A percentile compares a stretch with the other conserved stretches of the same genome.
phyloP scores from a whole-genome alignment of 441 rosid genomes.

The Gossypium lobatum region DNA sequence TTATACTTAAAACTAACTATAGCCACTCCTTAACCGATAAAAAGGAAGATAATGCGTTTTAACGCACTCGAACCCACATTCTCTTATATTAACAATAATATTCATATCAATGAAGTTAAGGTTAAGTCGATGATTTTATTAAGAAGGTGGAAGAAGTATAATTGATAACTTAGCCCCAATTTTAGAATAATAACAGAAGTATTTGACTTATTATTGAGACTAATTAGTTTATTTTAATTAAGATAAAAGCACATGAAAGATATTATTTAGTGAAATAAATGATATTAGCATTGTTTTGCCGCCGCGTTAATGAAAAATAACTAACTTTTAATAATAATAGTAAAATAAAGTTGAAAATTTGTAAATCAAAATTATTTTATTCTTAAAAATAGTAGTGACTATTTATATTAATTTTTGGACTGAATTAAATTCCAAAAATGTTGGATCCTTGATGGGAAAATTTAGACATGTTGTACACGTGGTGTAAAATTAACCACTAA shows the following conservation, averaged over 20 bases:
- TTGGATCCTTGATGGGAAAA: background rate
- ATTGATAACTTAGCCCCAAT: background rate
- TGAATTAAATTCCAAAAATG: background rate
- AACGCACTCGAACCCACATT: too few relatives aligned
- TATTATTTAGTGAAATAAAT: background rate
- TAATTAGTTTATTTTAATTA: background rate
- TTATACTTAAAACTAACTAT: too few relatives aligned
- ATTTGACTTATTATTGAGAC: background rate
- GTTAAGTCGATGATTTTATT: too few relatives aligned
- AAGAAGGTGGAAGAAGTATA: too few relatives aligned
- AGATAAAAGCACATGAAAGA: background rate
- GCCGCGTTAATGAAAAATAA: background rate
- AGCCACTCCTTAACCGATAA: accelerated
- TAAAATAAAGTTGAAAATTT: background rate
- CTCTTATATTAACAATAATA: too few relatives aligned
- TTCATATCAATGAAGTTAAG: too few relatives aligned
- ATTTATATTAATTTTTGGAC: background rate
- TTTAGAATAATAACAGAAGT: background rate
- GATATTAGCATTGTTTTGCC: background rate
- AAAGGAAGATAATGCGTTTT: too few relatives aligned
- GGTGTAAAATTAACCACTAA: background rate
- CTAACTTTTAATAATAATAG: background rate
- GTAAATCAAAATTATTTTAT: too few relatives aligned
- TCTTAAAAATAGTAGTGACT: background rate
- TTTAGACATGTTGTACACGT: background rate